Conservation (phyloP, 345 rosid genomes). For the Brassica carinata region DNA sequence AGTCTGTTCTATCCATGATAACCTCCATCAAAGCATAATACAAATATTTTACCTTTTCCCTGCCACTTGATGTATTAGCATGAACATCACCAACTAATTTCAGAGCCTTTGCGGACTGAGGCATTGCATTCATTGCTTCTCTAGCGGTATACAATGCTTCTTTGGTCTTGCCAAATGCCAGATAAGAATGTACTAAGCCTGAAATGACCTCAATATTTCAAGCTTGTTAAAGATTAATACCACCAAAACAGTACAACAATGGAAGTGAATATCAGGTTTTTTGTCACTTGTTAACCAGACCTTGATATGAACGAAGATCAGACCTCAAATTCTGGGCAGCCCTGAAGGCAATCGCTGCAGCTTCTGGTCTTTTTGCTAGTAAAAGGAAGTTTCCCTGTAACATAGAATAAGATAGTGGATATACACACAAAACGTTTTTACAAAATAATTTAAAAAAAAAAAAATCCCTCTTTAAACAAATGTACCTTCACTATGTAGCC, state of each 20-base stretch:
- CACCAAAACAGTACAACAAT: conserved; percentile 29
- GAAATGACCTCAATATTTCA: conserved; percentile 33
- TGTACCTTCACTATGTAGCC: conserved; percentile 94
- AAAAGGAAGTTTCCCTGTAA: conserved; percentile 83
- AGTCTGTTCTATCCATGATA: neutral
- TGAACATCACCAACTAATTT: conserved; percentile 98
- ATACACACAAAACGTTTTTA: neutral
- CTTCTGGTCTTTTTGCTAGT: conserved; percentile 79
- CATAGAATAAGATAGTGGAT: neutral
- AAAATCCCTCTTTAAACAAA: neutral
- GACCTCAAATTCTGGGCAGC: conserved; percentile 95
- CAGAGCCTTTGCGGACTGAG: conserved; percentile 95
- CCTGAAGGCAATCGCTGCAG: conserved; percentile 86
- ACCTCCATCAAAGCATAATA: conserved; percentile 7
- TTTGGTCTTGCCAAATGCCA: conserved; percentile 84
- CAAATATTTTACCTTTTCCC: conserved; percentile 77
- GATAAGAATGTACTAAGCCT: conserved; percentile 95
- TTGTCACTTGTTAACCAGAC: conserved; percentile 42
- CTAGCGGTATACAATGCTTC: conserved; percentile 93
- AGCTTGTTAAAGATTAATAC: conserved; percentile 5
- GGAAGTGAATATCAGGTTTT: conserved; percentile 11
- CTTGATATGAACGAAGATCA: conserved; percentile 99
- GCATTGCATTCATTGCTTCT: conserved; percentile 99
- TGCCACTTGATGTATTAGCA: conserved; percentile 81
- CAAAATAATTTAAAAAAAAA: neutral